Conservation (phyloP, 495 filamentous ascomycete genomes). For the Neurospora sp. region DNA sequence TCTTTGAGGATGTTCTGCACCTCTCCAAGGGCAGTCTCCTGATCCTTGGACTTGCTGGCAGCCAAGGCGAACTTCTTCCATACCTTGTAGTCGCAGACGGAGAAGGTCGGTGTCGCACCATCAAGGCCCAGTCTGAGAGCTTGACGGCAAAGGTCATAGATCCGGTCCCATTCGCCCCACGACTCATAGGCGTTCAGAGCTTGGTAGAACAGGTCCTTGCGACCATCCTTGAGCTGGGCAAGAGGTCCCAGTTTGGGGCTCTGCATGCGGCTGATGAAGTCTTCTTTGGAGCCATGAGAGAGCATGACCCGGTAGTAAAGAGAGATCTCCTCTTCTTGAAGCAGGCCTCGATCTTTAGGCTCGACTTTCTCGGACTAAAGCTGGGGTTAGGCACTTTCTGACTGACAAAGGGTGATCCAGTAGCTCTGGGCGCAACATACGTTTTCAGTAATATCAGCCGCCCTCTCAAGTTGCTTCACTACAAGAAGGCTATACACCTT, state of each 20-base stretch:
- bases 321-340: slow-evolving; percentile 25
- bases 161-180: slow-evolving; percentile 24
- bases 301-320: slow-evolving; percentile 25
- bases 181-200: slow-evolving; percentile 14
- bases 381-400: slow-evolving; percentile 1
- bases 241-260: slow-evolving; percentile 21
- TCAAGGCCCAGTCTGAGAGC: slow-evolving; percentile 18
- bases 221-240: slow-evolving; percentile 18
- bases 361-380: slow-evolving; percentile 15
- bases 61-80: slow-evolving; percentile 22
- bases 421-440: slow-evolving; percentile 14
- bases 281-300: slow-evolving; percentile 20
- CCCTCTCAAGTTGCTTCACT: slow-evolving; percentile 31
- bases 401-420: background rate
- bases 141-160: slow-evolving; percentile 22
- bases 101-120: slow-evolving; percentile 13
- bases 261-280: slow-evolving; percentile 16
- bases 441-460: slow-evolving; percentile 29
- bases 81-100: slow-evolving; percentile 25
- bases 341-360: slow-evolving; percentile 16
- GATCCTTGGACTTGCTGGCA: slow-evolving; percentile 18
- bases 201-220: slow-evolving; percentile 25
- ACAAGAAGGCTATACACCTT: slow-evolving; percentile 33
- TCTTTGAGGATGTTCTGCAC: slow-evolving; percentile 16
- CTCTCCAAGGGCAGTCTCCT: slow-evolving; percentile 20